phyloP scores from a whole-genome alignment of 768 basidiomycete genomes.

The Phylloporus arenicola region DNA sequence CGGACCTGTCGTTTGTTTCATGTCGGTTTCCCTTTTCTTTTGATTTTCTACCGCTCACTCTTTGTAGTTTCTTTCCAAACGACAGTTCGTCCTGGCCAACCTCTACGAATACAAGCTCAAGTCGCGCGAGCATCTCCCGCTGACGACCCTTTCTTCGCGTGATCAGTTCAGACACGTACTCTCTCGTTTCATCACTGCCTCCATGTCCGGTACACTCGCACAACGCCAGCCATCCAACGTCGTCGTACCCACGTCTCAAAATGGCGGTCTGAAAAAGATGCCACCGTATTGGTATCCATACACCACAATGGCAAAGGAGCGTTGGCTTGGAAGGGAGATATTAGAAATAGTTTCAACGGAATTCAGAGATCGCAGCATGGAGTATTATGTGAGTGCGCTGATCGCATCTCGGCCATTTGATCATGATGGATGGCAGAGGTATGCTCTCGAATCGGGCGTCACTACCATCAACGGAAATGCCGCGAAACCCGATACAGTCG shows the following conservation, averaged over 20 bases:
- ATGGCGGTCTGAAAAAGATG: conserved; percentile 65
- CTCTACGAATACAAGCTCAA: conserved; percentile 23
- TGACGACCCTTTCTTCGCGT: conserved; percentile 44
- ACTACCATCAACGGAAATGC: conserved; percentile 89
- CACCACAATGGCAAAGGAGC: conserved; percentile 86
- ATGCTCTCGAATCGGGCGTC: conserved; percentile 86
- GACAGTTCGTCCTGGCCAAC: conserved; percentile 29
- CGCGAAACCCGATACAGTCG: conserved; percentile 72
- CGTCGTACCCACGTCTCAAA: conserved; percentile 7
- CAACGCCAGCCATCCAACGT: conserved; percentile 26
- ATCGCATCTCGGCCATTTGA: neutral
- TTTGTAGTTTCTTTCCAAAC: conserved; percentile 19
- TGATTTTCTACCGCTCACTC: neutral
- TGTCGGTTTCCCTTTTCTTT: neutral
- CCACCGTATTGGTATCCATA: conserved; percentile 92
- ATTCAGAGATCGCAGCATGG: conserved; percentile 88
- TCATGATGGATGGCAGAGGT: conserved; percentile 36
- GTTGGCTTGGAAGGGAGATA: conserved; percentile 85
- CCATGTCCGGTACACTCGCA: conserved; percentile 36
- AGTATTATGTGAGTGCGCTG: conserved; percentile 78
- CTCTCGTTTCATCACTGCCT: conserved; percentile 45
- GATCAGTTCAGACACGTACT: conserved; percentile 57
- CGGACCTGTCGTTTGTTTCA: conserved; percentile 22
- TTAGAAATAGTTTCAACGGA: conserved; percentile 92
- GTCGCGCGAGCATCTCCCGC: conserved; percentile 30